These are phyloP conservation scores for Mentha longifolia DNA, from an alignment of 257 asterid species.

Conservation along the genomic window DNA sequence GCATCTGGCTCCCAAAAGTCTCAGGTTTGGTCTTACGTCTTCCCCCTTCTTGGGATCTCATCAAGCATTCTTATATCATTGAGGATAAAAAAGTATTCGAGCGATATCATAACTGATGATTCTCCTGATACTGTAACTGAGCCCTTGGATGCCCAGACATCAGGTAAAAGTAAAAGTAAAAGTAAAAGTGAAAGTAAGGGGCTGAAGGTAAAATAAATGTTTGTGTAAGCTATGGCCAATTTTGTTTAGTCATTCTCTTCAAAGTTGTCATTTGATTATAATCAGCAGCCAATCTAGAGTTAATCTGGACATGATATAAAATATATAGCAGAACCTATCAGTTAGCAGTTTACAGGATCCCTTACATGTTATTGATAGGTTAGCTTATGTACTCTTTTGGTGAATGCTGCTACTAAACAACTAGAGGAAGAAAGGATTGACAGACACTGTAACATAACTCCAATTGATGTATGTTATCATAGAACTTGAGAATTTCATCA, in stretches of 20 bases:
- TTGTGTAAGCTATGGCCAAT: background rate
- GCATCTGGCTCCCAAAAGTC: slow-evolving; percentile 62
- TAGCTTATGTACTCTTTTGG: slow-evolving; percentile 9
- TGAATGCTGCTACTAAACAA: slow-evolving; percentile 16
- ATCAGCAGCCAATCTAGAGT: background rate
- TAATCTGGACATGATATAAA: background rate
- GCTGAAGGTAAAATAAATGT: slow-evolving; percentile 37
- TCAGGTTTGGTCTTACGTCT: slow-evolving; percentile 68
- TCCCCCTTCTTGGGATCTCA: slow-evolving; percentile 81
- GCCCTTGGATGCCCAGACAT: slow-evolving; percentile 27
- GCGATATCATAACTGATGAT: slow-evolving; percentile 41
- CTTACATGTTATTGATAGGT: slow-evolving; percentile 2
- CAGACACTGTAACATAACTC: slow-evolving; percentile 6
- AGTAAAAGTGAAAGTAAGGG: slow-evolving; percentile 38
- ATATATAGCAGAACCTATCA: slow-evolving; percentile 7
- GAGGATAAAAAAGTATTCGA: slow-evolving; percentile 81
- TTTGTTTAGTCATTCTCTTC: slow-evolving; percentile 14
- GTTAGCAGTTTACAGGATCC: slow-evolving; percentile 5
- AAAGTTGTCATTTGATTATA: background rate
- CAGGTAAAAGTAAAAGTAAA: slow-evolving; percentile 36
- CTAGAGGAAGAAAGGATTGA: slow-evolving; percentile 12
- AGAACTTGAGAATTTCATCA: slow-evolving; percentile 19
- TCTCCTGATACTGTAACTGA: slow-evolving; percentile 30
- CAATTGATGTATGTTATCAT: background rate
- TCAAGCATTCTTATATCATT: slow-evolving; percentile 88